Conservation (phyloP, 2,329 filamentous ascomycete genomes). For the Periglandula ipomoeae region DNA sequence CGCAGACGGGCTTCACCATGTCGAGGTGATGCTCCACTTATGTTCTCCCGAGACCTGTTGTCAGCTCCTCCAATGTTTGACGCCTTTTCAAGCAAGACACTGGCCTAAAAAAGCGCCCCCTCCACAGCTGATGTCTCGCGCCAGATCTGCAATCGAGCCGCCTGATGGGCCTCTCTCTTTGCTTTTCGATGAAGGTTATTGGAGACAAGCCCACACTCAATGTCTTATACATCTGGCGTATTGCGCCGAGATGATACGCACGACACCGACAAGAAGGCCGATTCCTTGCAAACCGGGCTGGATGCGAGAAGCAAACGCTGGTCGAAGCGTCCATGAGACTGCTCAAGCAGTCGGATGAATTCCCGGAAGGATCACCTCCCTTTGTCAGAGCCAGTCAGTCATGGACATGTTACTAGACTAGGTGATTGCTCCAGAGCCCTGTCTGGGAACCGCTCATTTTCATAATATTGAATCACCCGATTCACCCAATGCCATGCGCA, state of each 20-base stretch:
- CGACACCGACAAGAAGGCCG: background rate
- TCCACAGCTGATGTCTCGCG: background rate
- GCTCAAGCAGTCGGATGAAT: too few species aligned
- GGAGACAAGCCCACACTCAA: background rate
- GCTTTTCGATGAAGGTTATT: background rate
- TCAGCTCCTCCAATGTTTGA: background rate
- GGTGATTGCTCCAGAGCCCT: too few species aligned
- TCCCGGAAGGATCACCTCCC: too few species aligned
- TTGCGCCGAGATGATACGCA: background rate
- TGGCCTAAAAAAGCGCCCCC: constrained; percentile 1
- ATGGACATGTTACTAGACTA: too few species aligned
- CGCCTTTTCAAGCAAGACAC: background rate
- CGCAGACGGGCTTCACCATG: background rate
- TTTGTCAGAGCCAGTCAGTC: too few species aligned
- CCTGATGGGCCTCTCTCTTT: background rate
- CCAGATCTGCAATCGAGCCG: background rate
- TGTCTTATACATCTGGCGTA: background rate
- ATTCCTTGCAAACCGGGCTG: too few species aligned
- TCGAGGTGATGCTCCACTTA: background rate
- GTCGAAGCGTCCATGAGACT: too few species aligned
- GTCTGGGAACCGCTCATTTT: too few species aligned
- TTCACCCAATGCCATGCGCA: too few species aligned
- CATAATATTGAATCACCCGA: too few species aligned
- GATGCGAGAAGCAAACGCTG: background rate
- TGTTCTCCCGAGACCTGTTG: background rate